Evolutionary conservation across 1,284 basidiomycete species (phyloP).

Genomic region (Ustilago sp.): DNA sequence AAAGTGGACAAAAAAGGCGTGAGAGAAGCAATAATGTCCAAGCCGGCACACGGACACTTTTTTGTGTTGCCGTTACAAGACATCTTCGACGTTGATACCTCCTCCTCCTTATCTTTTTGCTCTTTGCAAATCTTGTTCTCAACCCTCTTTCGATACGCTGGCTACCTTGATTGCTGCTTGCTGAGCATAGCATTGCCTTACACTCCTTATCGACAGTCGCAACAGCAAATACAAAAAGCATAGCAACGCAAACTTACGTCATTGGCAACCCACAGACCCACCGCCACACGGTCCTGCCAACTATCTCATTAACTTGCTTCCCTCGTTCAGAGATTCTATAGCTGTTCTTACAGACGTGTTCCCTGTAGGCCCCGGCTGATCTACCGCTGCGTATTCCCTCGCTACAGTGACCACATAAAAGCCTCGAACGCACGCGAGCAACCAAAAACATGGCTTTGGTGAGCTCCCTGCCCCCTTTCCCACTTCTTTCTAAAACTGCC

Average conservation of each 20-base stretch:
- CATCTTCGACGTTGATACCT: neutral
- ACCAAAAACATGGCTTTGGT: conserved; percentile 42
- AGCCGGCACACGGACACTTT: conserved; percentile 14
- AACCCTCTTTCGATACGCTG: neutral
- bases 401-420: conserved; percentile 2
- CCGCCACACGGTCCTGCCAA: conserved; percentile 12
- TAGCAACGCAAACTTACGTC: neutral
- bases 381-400: neutral
- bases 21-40: conserved; percentile 1
- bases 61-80: neutral
- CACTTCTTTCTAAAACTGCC: neutral
- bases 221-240: conserved; percentile 4
- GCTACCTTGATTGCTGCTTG: neutral
- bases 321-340: neutral
- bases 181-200: neutral
- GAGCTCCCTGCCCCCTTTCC: conserved; percentile 6
- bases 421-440: conserved; percentile 14
- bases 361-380: neutral
- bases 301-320: neutral
- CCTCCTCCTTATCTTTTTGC: neutral
- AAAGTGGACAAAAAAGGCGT: neutral
- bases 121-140: conserved; percentile 5
- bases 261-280: conserved; percentile 4
- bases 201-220: neutral
- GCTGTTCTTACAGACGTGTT: neutral